Base-by-base conservation (phyloP, 1,284 basidiomycete species). In the Bjerkandera adusta region DNA sequence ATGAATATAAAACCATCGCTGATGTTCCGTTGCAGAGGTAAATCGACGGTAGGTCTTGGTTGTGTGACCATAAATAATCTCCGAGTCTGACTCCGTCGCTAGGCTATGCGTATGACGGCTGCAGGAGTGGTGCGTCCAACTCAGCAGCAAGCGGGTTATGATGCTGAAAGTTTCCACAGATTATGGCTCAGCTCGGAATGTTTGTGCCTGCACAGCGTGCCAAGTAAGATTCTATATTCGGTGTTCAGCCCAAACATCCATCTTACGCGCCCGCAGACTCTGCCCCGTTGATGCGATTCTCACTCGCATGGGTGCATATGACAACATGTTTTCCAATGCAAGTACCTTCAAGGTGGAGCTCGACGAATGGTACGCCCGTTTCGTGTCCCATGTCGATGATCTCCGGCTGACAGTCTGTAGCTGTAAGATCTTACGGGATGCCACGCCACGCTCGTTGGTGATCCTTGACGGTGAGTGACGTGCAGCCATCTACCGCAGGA, bases 141-240 rank as follows among this genome's bases (percentile, higher is more conserved):
- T 30, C 18, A 38, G 21, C 26, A 1, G 10, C 13, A 38, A 8
- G 3, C 25, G 20, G 8, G 13, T 8, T 5, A 2, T 6, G 16
- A 42, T 26, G 8, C 41, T 52, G 21, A 35, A 11, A 20, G 25
- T 22, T 37, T 29, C 15, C n/a, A 7, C 43, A 87, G 83, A 97
- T 98, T 57, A 90, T 97, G 84, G 95, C 94, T 6, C 96, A 98
- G 64, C 72, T 99, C 15, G 97, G 97, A n/a, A 99, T 98, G 86
- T 81, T 89, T 43, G 92, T 99, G 2, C 97, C 97, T 2, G 96
- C 97, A 0, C 67, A 77, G 27, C 77, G 70, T 43, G 97, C 96
- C 22, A 76, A 80, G 88, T 89, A 55, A 48, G 75, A 62, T 8
- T 25, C 26, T 40, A 21, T 27, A 36, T 35, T 30, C 21, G 39